Evolutionary conservation across 441 rosid species (phyloP), one percentile per base, ranked within the genome.

Genomic region (Corymbia calophylla): DNA sequence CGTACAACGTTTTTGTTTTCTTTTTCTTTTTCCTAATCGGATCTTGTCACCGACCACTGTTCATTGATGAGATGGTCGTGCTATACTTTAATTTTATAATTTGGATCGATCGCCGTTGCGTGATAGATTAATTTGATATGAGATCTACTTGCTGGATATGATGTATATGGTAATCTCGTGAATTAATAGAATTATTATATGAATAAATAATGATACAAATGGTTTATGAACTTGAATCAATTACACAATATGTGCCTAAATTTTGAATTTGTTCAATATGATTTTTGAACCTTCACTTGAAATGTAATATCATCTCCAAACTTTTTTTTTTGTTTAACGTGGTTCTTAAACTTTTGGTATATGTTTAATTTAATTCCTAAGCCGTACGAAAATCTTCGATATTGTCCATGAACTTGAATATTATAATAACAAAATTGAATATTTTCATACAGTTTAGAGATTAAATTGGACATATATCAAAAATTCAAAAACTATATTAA

Each of bases 231-330:
- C 2, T 58, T 58, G 23, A 1, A 23, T 5, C 0, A 0, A 1
- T 21, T 23, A 1, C 23, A 29, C 10, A 9, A 56, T 56, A 19
- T 4, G 0, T 56, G 1, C 9, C 9, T 56, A 5, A 2, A 23
- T 0, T 9, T 56, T 58, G 10, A 1, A 25, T 58, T 9, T 58
- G 2, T 58, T 58, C 5, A 23, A 58, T 9, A 23, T 8, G 62
- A 1, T 58, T 0, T 23, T 0, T 58, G 3, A 58, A 58, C 3
- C 17, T 23, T 23, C 3, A 6, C 0, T 1, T 1, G 15, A 56
- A 23, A 10, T 56, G 62, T 1, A 23, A 9, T 23, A 2, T 23
- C 5, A 23, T 12, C 6, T 1, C 25, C 25, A 56, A 56, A 56
- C 1, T 39, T 56, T 56, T 56, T 56, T 21, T 18, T 55, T 56